Evolutionary conservation across 2,329 filamentous ascomycete genomes (phyloP), one percentile per base, ranked within the genome.

Genomic region (Sordariomycetes sp.): DNA sequence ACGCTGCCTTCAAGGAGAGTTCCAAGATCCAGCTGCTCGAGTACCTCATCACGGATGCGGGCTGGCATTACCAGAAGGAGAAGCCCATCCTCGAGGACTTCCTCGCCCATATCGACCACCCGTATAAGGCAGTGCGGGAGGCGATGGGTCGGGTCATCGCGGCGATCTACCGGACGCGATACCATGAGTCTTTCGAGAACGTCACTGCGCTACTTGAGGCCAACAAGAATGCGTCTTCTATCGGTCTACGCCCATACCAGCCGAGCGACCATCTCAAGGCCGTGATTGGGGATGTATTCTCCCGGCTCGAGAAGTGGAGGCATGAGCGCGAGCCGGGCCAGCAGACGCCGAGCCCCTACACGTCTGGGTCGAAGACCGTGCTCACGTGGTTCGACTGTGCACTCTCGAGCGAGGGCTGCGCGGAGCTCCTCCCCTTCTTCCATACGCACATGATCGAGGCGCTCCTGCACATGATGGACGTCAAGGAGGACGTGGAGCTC

Each of bases 401-500:
- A 18, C 78, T 99, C 3, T 90, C 89, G 2, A 96, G 90, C 0
- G 89, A 95, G 62, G 94, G 97, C 69, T 99, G 94, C 72, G 96
- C 85, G 0, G 88, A 94, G 68, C 82, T 99, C 16, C 84, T 95
- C 20, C 85, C 87, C 3, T 97, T 97, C 80, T 97, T 99, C 76
- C 88, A 91, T 0, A 81, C 89, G 40, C 79, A 88, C 0, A 93
- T 97, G 67, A 94, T 96, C 70, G 89, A 94, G 65, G 89, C 97
- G 69, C 82, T 99, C 16, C 76, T 99, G 57, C 92, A 99, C 76
- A 99, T 99, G 94, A 99, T 99, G 93, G 94, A 99, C 68, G 90
- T 99, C 70, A 97, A 97, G 71, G 94, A 99, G 71, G 94, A 99
- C 66, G 91, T 90, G 0, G 95, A 99, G 71, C 80, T 99, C 2